Percentiles rank a stretch among this genome's conserved stretches.
Evolutionary conservation across 2,329 filamentous ascomycete genomes (phyloP).

Genomic region (Kalmusia sp.): DNA sequence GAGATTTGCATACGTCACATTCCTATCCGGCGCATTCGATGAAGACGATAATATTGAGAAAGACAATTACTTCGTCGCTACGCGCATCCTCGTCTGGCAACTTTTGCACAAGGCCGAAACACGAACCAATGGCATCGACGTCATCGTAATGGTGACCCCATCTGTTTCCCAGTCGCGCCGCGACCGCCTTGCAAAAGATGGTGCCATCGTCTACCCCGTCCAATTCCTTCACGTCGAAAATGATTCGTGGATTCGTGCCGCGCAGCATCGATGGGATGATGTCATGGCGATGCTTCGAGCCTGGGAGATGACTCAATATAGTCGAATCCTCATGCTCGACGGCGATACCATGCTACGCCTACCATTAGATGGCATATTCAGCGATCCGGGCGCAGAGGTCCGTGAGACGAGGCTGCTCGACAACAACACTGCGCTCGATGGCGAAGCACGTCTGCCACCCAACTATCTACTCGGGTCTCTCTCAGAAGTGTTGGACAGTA

Average conservation of each 20-base stretch:
- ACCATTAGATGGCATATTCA: conserved; percentile 41
- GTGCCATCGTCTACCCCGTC: conserved; percentile 33
- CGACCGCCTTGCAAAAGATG: conserved; percentile 29
- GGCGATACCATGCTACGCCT: conserved; percentile 39
- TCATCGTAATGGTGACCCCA: conserved; percentile 37
- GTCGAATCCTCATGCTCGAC: conserved; percentile 34
- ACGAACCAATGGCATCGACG: conserved; percentile 27
- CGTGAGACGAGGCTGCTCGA: conserved; percentile 18
- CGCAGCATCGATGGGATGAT: conserved; percentile 36
- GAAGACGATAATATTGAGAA: conserved; percentile 28
- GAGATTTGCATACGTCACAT: conserved; percentile 34
- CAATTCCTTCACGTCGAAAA: conserved; percentile 28
- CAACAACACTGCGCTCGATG: conserved; percentile 18
- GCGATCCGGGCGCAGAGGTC: conserved; percentile 33
- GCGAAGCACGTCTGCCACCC: conserved; percentile 34
- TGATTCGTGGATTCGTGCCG: conserved; percentile 23
- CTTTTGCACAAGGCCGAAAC: conserved; percentile 34
- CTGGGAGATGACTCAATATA: conserved; percentile 16
- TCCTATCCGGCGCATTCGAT: conserved; percentile 26
- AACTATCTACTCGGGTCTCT: conserved; percentile 43
- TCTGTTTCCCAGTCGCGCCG: conserved; percentile 26
- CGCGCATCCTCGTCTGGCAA: conserved; percentile 40
- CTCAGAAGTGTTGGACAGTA: conserved; percentile 37
- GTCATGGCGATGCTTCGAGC: conserved; percentile 13
- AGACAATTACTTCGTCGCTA: conserved; percentile 37